Percentiles rank a stretch among this genome's conserved stretches.
phyloP scores from a whole-genome alignment of 169 alveolate species.

The Babesia microti region DNA sequence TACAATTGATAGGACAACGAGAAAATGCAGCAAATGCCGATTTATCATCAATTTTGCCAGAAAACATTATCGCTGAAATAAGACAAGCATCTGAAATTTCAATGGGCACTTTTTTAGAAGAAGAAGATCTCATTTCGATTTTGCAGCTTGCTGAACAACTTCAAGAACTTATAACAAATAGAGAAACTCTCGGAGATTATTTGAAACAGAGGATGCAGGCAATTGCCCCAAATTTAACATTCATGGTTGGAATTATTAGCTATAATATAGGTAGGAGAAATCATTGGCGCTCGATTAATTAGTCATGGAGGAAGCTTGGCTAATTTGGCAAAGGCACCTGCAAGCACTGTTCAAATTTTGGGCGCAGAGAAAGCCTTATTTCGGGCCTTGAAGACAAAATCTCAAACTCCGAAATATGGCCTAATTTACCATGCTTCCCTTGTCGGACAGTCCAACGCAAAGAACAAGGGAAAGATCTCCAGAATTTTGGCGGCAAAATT shows the following conservation, averaged over 20 bases:
- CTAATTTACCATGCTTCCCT: conserved; percentile 96
- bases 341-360: conserved; percentile 97
- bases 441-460: conserved; percentile 96
- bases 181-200: conserved; percentile 85
- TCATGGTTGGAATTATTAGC: conserved; percentile 58
- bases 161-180: conserved; percentile 87
- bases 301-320: conserved; percentile 98
- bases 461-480: conserved; percentile 93
- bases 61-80: conserved; percentile 89
- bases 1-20: conserved; percentile 78
- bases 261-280: conserved; percentile 88
- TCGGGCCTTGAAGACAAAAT: conserved; percentile 95
- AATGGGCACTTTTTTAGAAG: conserved; percentile 98
- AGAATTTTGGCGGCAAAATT: conserved; percentile 98
- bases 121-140: conserved; percentile 88
- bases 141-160: conserved; percentile 88
- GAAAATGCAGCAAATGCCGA: conserved; percentile 63
- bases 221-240: conserved; percentile 98
- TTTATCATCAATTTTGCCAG: conserved; percentile 72
- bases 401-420: conserved; percentile 99
- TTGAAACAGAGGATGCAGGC: conserved; percentile 95
- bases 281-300: conserved; percentile 98
- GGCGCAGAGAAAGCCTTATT: conserved; percentile 98
- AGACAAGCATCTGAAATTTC: conserved; percentile 97
- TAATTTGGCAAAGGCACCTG: conserved; percentile 97